Evolutionary conservation across 805 yeast species (phyloP).

Genomic region (Metschnikowia santaceciliae): DNA sequence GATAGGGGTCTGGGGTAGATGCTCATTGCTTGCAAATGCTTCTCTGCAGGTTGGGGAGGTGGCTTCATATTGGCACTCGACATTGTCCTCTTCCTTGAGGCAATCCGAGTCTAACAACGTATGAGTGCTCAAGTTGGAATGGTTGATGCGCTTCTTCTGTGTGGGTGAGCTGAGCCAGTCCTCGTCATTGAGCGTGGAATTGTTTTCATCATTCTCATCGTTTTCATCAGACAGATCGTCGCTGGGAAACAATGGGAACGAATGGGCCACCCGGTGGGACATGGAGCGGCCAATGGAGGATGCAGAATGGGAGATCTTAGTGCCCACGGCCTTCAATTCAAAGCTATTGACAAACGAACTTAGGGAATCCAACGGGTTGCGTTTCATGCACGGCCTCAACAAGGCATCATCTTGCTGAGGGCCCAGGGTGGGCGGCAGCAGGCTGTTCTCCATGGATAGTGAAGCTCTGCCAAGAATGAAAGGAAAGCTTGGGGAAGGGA

Average conservation of each 20-base stretch:
- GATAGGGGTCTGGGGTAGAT: constrained; percentile 26
- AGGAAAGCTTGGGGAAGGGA: background rate
- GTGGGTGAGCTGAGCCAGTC: constrained; percentile 17
- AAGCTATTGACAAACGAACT: constrained; percentile 17
- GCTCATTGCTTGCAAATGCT: constrained; percentile 26
- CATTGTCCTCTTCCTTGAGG: background rate
- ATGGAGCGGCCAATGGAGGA: constrained; percentile 12
- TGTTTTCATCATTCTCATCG: constrained; percentile 13
- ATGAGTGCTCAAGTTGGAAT: constrained; percentile 3
- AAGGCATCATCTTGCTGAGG: background rate
- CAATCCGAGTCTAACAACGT: constrained; percentile 2
- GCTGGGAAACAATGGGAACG: constrained; percentile 10
- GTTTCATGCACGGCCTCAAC: background rate
- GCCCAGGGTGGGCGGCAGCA: background rate
- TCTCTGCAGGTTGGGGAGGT: background rate
- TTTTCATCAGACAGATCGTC: constrained; percentile 11
- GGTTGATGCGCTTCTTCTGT: constrained; percentile 11
- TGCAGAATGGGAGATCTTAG: constrained; percentile 14
- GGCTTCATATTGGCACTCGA: background rate
- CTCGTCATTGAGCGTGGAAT: constrained; percentile 17
- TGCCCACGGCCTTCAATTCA: constrained; percentile 13
- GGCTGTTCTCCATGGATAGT: background rate
- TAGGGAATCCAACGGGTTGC: constrained; percentile 15
- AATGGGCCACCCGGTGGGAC: constrained; percentile 8
- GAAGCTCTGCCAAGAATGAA: no score